phyloP scores from a whole-genome alignment of 495 filamentous ascomycete species.

The Apiosordaria backusii region DNA sequence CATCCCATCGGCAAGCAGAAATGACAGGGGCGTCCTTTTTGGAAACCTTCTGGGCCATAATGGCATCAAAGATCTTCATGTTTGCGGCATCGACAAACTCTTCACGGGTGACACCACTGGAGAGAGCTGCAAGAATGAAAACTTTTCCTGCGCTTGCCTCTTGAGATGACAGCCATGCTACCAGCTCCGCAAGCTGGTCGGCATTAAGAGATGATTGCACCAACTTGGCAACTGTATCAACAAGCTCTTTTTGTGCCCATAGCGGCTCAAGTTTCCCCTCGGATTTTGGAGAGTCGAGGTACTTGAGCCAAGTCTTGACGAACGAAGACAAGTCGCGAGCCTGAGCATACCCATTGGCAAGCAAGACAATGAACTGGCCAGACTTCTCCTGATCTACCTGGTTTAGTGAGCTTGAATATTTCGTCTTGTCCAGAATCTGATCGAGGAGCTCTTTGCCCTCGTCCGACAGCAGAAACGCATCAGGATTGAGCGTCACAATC shows the following conservation, averaged over 20 bases:
- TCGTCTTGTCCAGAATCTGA: slow-evolving; percentile 34
- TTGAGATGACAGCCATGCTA: slow-evolving; percentile 40
- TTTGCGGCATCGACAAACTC: slow-evolving; percentile 39
- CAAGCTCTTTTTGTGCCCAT: slow-evolving; percentile 64
- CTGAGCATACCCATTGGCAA: slow-evolving; percentile 60
- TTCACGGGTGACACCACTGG: slow-evolving; percentile 42
- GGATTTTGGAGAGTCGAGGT: slow-evolving; percentile 50
- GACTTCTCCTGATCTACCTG: slow-evolving; percentile 18
- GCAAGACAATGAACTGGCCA: slow-evolving; percentile 48
- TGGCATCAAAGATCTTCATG: slow-evolving; percentile 27
- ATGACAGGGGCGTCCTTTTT: slow-evolving; percentile 23
- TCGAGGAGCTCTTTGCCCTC: slow-evolving; percentile 35
- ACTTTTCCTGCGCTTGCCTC: slow-evolving; percentile 29
- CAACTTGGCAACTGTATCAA: slow-evolving; percentile 38
- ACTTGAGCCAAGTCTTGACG: slow-evolving; percentile 60
- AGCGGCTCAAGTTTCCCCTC: slow-evolving; percentile 37
- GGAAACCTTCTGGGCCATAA: slow-evolving; percentile 16
- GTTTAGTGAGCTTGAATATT: slow-evolving; percentile 6
- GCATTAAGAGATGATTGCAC: slow-evolving; percentile 44
- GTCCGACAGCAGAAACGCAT: slow-evolving; percentile 57
- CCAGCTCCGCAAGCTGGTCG: slow-evolving; percentile 45
- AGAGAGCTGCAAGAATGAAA: slow-evolving; percentile 48
- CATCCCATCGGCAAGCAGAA: slow-evolving; percentile 37
- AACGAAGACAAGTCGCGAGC: slow-evolving; percentile 66
- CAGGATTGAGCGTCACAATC: slow-evolving; percentile 61